Base-by-base conservation (phyloP, 805 yeast genomes). In the Maudiozyma turicensis region DNA sequence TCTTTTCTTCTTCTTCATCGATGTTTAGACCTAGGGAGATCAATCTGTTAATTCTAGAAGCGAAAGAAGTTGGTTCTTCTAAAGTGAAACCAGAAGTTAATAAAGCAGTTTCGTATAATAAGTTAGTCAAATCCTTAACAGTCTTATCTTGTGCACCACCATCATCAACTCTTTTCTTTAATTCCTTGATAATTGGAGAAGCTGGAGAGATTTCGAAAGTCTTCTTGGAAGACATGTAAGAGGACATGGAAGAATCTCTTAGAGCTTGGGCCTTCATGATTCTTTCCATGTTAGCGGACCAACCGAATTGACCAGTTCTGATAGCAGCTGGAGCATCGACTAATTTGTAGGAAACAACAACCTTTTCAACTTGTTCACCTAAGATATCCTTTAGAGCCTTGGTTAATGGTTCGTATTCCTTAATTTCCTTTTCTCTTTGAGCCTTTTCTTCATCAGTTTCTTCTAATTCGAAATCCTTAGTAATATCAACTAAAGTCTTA, bases 271-370 rank as follows among this genome's bases (percentile, higher is more conserved):
- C 99, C 81, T 93, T 93, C 99, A 93, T 93, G 81, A 93, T 93
- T 85, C 99, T 91, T 81, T 93, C 99, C 99, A 93, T 93, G 81
- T 93, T 93, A 67, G 99, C 99, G 61, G 99, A 93, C 99, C 99
- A 93, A 72, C 99, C 99, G 73, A 93, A 93, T 79, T 93, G 98
- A 62, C 97, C 98, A 61, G 99, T 93, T 82, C 99, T 89, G 72
- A 93, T 93, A 63, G 99, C 99, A 72, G 99, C 99, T 73, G 99
- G 99, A 51, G 98, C 90, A 68, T 90, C 97, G 64, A 90, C 88
- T 69, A 93, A 82, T 76, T 88, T 89, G 78, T 91, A 95, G 58
- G 98, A 89, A 58, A 93, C 96, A 69, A 90, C 89, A 74, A 95
- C 99, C 81, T 93, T 93, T 80, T 93, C 99, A 66, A 93, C 98